Percentiles rank a stretch among this genome's conserved stretches.
phyloP scores from a whole-genome alignment of 805 yeast genomes.

The Osmozyma mogii region DNA sequence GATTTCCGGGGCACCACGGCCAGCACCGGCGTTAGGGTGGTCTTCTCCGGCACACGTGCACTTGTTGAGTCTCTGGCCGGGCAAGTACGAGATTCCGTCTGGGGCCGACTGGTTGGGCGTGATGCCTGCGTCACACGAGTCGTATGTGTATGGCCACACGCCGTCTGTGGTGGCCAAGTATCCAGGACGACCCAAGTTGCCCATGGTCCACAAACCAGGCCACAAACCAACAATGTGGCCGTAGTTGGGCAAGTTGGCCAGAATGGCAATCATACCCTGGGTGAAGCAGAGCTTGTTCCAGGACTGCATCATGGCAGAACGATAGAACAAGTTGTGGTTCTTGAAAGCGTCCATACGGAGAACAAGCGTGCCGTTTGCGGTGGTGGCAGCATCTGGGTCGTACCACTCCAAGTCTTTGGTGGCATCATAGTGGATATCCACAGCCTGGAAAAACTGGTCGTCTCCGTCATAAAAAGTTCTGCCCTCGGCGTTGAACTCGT shows the following conservation, averaged over 20 bases:
- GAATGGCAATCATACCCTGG: slow-evolving; percentile 71
- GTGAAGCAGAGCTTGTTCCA: slow-evolving; percentile 92
- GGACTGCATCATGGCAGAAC: slow-evolving; percentile 87
- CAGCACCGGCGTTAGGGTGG: slow-evolving; percentile 82
- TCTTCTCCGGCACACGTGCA: slow-evolving; percentile 81
- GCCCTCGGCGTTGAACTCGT: slow-evolving; percentile 86
- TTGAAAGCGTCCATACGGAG: slow-evolving; percentile 73
- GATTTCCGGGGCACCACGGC: slow-evolving; percentile 86
- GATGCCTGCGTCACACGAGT: slow-evolving; percentile 86
- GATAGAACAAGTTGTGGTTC: slow-evolving; percentile 71
- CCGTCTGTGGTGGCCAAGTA: slow-evolving; percentile 83
- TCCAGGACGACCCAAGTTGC: slow-evolving; percentile 90
- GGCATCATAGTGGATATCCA: slow-evolving; percentile 76
- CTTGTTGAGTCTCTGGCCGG: slow-evolving; percentile 70
- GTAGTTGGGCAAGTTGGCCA: slow-evolving; percentile 71
- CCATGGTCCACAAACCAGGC: slow-evolving; percentile 97
- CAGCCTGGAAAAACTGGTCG: slow-evolving; percentile 87
- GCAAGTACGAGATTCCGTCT: slow-evolving; percentile 81
- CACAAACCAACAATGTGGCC: slow-evolving; percentile 79
- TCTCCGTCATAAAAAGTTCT: slow-evolving; percentile 86
- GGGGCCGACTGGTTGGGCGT: slow-evolving; percentile 87
- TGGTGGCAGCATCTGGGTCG: slow-evolving; percentile 81
- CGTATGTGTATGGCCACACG: slow-evolving; percentile 90
- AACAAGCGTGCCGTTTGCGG: slow-evolving; percentile 62
- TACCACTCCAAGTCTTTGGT: slow-evolving; percentile 93